Evolutionary conservation across 2,329 filamentous ascomycete genomes (phyloP).

Genomic region (Penicillium digitatum): DNA sequence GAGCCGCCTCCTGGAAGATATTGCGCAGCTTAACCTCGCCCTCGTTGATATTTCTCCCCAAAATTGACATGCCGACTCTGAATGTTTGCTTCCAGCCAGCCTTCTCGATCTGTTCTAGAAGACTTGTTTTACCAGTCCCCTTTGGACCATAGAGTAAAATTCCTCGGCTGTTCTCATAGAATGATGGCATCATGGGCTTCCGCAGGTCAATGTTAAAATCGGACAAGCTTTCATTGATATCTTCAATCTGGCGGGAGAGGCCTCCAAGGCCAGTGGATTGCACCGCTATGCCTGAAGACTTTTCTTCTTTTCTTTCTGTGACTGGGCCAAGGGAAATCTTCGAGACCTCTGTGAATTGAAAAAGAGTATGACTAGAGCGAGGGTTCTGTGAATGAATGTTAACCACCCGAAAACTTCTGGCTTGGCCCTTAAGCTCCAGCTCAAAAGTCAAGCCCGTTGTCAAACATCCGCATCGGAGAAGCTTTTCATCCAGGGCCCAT

Average conservation of each 20-base stretch:
- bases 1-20: slow-evolving; percentile 64
- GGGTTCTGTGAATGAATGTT: slow-evolving; percentile 51
- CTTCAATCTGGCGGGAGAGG: slow-evolving; percentile 58
- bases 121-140: slow-evolving; percentile 78
- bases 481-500: slow-evolving; percentile 45
- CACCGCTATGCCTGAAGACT: slow-evolving; percentile 27
- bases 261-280: slow-evolving; percentile 59
- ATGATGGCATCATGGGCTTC: slow-evolving; percentile 38
- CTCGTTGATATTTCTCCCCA: slow-evolving; percentile 38
- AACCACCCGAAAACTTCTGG: slow-evolving; percentile 59
- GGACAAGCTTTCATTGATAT: slow-evolving; percentile 64
- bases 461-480: slow-evolving; percentile 60
- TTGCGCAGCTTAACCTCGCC: slow-evolving; percentile 58
- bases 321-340: slow-evolving; percentile 33
- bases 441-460: slow-evolving; percentile 69
- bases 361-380: slow-evolving; percentile 36
- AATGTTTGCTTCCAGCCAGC: slow-evolving; percentile 69
- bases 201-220: slow-evolving; percentile 47
- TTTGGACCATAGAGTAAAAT: slow-evolving; percentile 75
- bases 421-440: slow-evolving; percentile 53
- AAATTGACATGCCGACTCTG: slow-evolving; percentile 36
- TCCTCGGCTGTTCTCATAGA: slow-evolving; percentile 49
- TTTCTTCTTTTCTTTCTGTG: slow-evolving; percentile 14
- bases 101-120: slow-evolving; percentile 64
- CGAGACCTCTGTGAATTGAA: slow-evolving; percentile 34